These are phyloP conservation scores for Oleoguttula mirabilis DNA, from an alignment of 495 filamentous ascomycete genomes.

Conservation along the genomic window DNA sequence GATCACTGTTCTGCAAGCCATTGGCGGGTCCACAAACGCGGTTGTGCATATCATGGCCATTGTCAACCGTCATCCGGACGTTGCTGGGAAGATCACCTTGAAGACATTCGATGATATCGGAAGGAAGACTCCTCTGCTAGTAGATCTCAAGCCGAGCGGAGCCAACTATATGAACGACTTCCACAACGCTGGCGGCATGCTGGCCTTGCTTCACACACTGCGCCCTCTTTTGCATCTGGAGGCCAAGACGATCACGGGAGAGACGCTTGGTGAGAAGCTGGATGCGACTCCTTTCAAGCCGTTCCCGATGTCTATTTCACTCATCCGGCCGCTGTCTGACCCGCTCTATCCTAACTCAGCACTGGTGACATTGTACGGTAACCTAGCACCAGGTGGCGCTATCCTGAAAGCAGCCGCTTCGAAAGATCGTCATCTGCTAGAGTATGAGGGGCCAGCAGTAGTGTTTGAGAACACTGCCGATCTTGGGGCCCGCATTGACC, in stretches of 20 bases:
- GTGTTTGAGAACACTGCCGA: slow-evolving; percentile 48
- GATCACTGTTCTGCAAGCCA: slow-evolving; percentile 55
- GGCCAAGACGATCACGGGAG: slow-evolving; percentile 46
- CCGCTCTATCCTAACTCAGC: slow-evolving; percentile 46
- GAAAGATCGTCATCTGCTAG: slow-evolving; percentile 22
- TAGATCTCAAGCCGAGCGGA: slow-evolving; percentile 58
- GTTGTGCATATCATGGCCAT: slow-evolving; percentile 57
- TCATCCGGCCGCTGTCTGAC: slow-evolving; percentile 40
- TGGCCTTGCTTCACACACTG: slow-evolving; percentile 43
- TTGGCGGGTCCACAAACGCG: slow-evolving; percentile 58
- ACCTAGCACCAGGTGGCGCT: slow-evolving; percentile 45
- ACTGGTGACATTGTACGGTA: slow-evolving; percentile 43
- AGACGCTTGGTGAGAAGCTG: slow-evolving; percentile 45
- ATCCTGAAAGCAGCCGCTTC: slow-evolving; percentile 54
- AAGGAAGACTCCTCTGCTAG: slow-evolving; percentile 44
- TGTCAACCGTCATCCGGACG: slow-evolving; percentile 18
- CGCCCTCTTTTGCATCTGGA: slow-evolving; percentile 45
- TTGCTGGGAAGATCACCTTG: slow-evolving; percentile 44
- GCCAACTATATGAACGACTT: slow-evolving; percentile 64
- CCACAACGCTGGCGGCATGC: slow-evolving; percentile 56
- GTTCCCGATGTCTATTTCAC: slow-evolving; percentile 28
- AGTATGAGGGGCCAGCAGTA: slow-evolving; percentile 32
- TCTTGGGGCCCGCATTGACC: slow-evolving; percentile 46
- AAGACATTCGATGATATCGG: slow-evolving; percentile 50
- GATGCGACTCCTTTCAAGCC: slow-evolving; percentile 35